A percentile compares a stretch with the other conserved stretches of the same genome.
phyloP scores from a whole-genome alignment of 768 basidiomycete genomes.

The Lactifluus hygrophoroides region DNA sequence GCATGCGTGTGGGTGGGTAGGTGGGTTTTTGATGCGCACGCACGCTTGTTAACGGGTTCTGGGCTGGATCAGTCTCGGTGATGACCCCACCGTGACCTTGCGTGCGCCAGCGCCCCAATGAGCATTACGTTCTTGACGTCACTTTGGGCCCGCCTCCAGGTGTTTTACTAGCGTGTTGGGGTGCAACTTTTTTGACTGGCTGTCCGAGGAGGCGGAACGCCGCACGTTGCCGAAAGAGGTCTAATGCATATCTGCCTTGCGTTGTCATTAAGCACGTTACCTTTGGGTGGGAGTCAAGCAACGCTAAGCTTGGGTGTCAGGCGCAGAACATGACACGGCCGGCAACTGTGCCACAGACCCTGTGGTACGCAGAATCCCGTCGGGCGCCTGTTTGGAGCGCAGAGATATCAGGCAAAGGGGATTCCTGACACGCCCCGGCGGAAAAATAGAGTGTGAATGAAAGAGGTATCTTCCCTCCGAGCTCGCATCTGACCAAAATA shows the following conservation, averaged over 20 bases:
- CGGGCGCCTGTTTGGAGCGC: not conserved
- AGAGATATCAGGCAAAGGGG: constrained; percentile 5
- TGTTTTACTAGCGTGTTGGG: not conserved
- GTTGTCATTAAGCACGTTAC: not conserved
- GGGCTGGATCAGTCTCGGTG: not conserved
- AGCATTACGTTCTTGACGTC: constrained; percentile 11
- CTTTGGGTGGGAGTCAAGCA: constrained; percentile 4
- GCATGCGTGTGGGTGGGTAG: too few species aligned
- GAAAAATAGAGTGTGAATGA: constrained; percentile 10
- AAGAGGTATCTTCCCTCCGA: constrained; percentile 15
- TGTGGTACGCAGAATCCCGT: constrained; percentile 14
- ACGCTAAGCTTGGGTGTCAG: constrained; percentile 12
- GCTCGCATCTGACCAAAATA: constrained; percentile 12
- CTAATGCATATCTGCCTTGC: constrained; percentile 10
- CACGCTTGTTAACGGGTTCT: too few species aligned
- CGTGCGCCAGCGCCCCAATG: not conserved
- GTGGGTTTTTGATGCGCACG: too few species aligned
- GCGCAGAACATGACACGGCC: constrained; percentile 4
- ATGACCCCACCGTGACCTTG: not conserved
- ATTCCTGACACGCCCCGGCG: constrained; percentile 4
- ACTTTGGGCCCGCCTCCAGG: not conserved
- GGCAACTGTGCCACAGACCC: constrained; percentile 17
- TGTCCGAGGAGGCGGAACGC: constrained; percentile 8
- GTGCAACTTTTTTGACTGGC: not conserved
- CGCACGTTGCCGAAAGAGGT: constrained; percentile 13